Evolutionary conservation across 2,329 filamentous ascomycete genomes (phyloP).

Genomic region (Mycogone perniciosa): DNA sequence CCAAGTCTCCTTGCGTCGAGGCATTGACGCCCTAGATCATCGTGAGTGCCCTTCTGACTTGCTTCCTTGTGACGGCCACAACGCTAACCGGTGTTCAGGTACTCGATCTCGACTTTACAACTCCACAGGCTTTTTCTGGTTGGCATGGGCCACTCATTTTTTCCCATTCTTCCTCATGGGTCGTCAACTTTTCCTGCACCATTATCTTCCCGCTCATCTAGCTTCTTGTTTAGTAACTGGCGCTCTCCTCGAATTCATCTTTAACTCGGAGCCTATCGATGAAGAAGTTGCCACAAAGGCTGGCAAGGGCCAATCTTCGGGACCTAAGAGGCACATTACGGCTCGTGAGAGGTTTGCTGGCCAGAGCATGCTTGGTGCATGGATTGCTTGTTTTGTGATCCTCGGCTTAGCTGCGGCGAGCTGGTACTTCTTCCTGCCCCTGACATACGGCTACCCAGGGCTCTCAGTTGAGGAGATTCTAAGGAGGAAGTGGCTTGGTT

Average conservation of each 20-base stretch:
- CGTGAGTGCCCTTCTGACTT: conserved; percentile 55
- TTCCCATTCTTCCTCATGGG: conserved; percentile 98
- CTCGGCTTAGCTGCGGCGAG: conserved; percentile 62
- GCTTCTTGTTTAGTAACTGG: conserved; percentile 87
- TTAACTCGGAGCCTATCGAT: conserved; percentile 74
- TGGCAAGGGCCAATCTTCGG: conserved; percentile 38
- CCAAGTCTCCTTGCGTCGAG: conserved; percentile 86
- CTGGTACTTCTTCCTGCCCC: conserved; percentile 89
- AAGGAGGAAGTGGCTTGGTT: conserved; percentile 89
- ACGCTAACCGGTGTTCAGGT: conserved; percentile 41
- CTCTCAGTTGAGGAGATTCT: conserved; percentile 71
- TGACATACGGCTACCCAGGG: conserved; percentile 93
- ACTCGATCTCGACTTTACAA: conserved; percentile 94
- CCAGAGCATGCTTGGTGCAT: conserved; percentile 70
- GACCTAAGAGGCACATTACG: conserved; percentile 57
- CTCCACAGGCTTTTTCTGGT: conserved; percentile 97
- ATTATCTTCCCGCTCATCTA: conserved; percentile 92
- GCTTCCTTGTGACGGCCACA: background rate
- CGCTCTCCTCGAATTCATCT: conserved; percentile 89
- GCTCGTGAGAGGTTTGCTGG: conserved; percentile 74
- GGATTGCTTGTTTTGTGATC: conserved; percentile 71
- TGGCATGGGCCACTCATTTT: conserved; percentile 96
- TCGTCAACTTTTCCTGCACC: conserved; percentile 93
- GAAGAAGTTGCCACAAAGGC: conserved; percentile 44
- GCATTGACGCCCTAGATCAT: conserved; percentile 85